These are phyloP conservation scores for Phellopilus nigrolimitatus DNA, from an alignment of 1,284 basidiomycete genomes.

Conservation along the genomic window DNA sequence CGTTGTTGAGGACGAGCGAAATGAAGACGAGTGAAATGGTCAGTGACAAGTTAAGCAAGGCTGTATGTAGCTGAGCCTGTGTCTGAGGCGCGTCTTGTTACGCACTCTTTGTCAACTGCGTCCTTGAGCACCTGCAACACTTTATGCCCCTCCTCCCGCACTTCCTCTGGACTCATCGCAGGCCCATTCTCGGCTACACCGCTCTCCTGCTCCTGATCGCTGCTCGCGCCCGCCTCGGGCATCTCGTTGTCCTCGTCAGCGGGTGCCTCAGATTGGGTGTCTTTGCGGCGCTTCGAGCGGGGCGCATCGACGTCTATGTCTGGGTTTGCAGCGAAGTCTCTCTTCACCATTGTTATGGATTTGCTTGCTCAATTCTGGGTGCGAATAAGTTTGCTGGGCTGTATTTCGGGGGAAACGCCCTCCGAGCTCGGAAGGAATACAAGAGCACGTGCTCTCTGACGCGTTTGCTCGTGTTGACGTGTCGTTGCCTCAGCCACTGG, in stretches of 20 bases:
- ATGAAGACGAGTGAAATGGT: constrained; percentile 19
- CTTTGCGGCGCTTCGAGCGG: constrained; percentile 66
- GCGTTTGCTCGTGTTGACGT: too few species aligned
- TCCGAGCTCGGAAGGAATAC: too few species aligned
- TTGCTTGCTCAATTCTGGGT: background rate
- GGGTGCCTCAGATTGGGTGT: constrained; percentile 30
- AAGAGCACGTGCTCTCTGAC: too few species aligned
- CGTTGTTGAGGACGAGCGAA: background rate
- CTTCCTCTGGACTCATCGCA: constrained; percentile 36
- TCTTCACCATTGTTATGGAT: constrained; percentile 51
- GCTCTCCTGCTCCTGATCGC: constrained; percentile 21
- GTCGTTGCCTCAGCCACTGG: too few species aligned
- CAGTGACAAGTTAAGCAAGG: constrained; percentile 27
- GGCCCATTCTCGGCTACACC: constrained; percentile 25
- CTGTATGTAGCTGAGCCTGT: constrained; percentile 29
- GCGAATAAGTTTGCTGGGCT: background rate
- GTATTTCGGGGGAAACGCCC: background rate
- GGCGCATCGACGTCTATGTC: constrained; percentile 51
- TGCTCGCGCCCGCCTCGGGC: constrained; percentile 14
- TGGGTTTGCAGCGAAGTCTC: constrained; percentile 51
- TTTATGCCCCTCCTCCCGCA: constrained; percentile 57
- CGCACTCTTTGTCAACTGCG: constrained; percentile 79
- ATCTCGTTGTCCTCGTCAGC: constrained; percentile 23
- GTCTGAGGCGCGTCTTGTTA: constrained; percentile 38
- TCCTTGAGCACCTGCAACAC: constrained; percentile 73